Percentiles rank a stretch among this genome's conserved stretches.
Conservation (phyloP, 306 rosid species). For the Prinsepia uniflora region DNA sequence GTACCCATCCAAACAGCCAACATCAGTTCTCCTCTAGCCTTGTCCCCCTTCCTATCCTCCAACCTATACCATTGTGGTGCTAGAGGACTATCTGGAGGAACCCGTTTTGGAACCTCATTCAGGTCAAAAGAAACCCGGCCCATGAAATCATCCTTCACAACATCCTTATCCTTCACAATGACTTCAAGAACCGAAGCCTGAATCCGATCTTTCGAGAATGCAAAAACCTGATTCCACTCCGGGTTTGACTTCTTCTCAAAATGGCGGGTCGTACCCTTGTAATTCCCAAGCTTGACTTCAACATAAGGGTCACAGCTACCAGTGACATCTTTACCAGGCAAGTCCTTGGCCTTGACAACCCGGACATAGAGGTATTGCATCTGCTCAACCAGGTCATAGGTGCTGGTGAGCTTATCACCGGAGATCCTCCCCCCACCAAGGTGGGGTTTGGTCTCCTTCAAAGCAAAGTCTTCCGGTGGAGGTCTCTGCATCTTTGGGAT, state of each 20-base stretch:
- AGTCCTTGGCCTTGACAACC: constrained; percentile 84
- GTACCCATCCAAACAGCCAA: constrained; percentile 99
- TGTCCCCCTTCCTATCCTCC: constrained; percentile 64
- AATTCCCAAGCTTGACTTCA: constrained; percentile 89
- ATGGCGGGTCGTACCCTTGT: constrained; percentile 87
- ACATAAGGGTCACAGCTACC: constrained; percentile 94
- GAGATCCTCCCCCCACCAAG: constrained; percentile 92
- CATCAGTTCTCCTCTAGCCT: constrained; percentile 89
- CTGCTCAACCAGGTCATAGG: constrained; percentile 98
- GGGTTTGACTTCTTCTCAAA: constrained; percentile 93
- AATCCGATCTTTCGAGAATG: constrained; percentile 81
- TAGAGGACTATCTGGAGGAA: constrained; percentile 91
- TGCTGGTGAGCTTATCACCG: constrained; percentile 85
- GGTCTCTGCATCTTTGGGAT: constrained; percentile 80
- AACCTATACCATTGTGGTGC: constrained; percentile 95
- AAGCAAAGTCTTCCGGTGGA: constrained; percentile 75
- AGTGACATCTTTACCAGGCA: constrained; percentile 77
- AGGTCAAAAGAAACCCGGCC: constrained; percentile 75
- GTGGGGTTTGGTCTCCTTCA: constrained; percentile 97
- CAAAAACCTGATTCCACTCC: constrained; percentile 93
- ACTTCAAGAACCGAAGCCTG: constrained; percentile 87
- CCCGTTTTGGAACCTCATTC: constrained; percentile 84
- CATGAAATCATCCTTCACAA: constrained; percentile 81
- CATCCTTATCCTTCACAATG: constrained; percentile 83
- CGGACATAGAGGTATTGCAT: constrained; percentile 98